These are phyloP conservation scores for Cucumis melo DNA, from an alignment of 306 rosid species.

Conservation along the genomic window DNA sequence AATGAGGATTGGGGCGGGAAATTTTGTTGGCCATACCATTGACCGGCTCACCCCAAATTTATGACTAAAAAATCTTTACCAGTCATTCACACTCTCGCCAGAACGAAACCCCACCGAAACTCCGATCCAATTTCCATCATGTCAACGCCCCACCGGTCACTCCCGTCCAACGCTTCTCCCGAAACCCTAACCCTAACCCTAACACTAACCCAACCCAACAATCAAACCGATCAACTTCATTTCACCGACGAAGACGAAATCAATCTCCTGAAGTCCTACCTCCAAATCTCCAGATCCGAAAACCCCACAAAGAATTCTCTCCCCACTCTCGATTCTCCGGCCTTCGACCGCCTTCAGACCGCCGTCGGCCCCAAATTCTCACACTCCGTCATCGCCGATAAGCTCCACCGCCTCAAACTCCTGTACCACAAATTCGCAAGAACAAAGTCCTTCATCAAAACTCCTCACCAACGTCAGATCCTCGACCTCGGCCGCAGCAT, in stretches of 20 bases:
- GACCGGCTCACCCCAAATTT: too few species aligned
- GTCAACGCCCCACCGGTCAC: background rate
- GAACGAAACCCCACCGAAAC: background rate
- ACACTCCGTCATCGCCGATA: conserved; percentile 17
- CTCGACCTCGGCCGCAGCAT: conserved; percentile 13
- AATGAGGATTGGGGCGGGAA: too few species aligned
- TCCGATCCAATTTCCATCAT: background rate
- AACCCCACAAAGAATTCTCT: background rate
- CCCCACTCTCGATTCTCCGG: conserved; percentile 1
- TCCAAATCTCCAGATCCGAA: background rate
- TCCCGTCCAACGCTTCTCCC: background rate
- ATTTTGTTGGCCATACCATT: too few species aligned
- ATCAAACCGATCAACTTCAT: background rate
- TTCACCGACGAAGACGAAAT: conserved; percentile 17
- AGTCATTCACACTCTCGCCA: background rate
- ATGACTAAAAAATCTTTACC: background rate
- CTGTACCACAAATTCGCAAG: conserved; percentile 16
- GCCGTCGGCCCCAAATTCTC: conserved; percentile 5
- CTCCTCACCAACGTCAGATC: conserved; percentile 10
- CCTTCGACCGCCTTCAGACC: conserved; percentile 2
- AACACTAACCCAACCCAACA: background rate
- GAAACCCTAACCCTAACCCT: background rate
- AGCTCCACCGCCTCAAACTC: conserved; percentile 15
- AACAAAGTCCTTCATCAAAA: conserved; percentile 12
- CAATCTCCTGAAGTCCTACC: conserved; percentile 10